These are phyloP conservation scores for Globisporangium emineosum DNA, from an alignment of 352 stramenopile genomes.

Conservation along the genomic window DNA sequence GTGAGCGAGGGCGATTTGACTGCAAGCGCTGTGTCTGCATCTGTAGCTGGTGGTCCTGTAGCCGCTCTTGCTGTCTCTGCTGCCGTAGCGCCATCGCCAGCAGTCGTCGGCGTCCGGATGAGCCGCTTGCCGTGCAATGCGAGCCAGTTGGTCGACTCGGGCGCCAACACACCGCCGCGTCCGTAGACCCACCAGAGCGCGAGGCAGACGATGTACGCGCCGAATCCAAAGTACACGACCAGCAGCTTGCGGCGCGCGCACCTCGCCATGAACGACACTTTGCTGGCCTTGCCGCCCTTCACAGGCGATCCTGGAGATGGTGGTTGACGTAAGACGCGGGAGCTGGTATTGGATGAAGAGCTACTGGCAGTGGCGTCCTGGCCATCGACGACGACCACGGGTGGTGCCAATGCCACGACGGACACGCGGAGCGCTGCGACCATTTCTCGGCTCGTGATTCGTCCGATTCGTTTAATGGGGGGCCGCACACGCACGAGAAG, in stretches of 20 bases:
- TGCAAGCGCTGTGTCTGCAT: not conserved
- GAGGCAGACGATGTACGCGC: conserved; percentile 8
- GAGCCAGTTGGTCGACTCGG: conserved; percentile 10
- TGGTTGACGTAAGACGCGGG: not conserved
- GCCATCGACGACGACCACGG: not conserved
- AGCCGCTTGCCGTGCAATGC: conserved; percentile 8
- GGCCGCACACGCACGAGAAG: too few species aligned
- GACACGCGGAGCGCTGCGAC: not conserved
- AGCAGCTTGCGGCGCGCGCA: conserved; percentile 7
- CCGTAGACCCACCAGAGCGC: conserved; percentile 12
- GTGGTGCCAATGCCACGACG: not conserved
- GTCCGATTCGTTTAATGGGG: too few species aligned
- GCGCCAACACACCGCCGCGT: not conserved
- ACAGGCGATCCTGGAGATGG: not conserved
- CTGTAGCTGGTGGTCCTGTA: too few species aligned
- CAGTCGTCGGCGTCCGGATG: not conserved
- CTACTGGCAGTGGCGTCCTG: not conserved
- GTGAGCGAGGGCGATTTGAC: not conserved
- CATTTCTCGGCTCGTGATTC: not conserved
- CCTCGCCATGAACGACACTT: not conserved
- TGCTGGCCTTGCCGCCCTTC: not conserved
- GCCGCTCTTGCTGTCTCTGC: too few species aligned
- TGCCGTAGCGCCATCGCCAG: not conserved
- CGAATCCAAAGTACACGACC: conserved; percentile 2
- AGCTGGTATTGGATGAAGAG: not conserved